Conservation (phyloP, 208 protist genomes). For the Leishmania aethiopica region DNA sequence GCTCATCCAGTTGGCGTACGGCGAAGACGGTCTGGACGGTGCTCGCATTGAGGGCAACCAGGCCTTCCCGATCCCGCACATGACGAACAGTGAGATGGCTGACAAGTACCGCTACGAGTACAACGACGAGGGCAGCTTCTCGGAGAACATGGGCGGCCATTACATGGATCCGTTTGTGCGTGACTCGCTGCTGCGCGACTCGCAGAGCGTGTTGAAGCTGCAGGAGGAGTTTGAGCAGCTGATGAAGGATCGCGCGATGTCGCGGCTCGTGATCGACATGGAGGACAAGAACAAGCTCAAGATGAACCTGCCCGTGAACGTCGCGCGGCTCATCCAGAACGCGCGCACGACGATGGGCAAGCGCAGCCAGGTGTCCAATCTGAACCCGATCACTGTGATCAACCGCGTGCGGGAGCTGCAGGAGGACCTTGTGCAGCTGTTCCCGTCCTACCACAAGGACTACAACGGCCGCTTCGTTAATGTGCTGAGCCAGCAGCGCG, state of each 20-base stretch:
- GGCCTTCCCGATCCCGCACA: slow-evolving; percentile 66
- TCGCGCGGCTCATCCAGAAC: slow-evolving; percentile 96
- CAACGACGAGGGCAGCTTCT: slow-evolving; percentile 75
- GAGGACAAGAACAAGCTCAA: slow-evolving; percentile 68
- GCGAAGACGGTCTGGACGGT: slow-evolving; percentile 99
- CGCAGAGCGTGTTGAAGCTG: slow-evolving; percentile 68
- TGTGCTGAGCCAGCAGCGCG: slow-evolving; percentile 88
- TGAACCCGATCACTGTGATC: slow-evolving; percentile 92
- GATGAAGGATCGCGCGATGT: slow-evolving; percentile 69
- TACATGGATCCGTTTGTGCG: slow-evolving; percentile 91
- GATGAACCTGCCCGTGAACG: slow-evolving; percentile 93
- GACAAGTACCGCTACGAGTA: slow-evolving; percentile 81
- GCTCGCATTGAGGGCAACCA: slow-evolving; percentile 92
- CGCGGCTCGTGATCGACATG: slow-evolving; percentile 73
- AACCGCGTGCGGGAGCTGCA: slow-evolving; percentile 75
- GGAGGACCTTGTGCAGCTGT: slow-evolving; percentile 80
- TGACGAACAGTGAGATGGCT: slow-evolving; percentile 71
- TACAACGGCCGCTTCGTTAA: slow-evolving; percentile 73
- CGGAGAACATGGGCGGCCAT: slow-evolving; percentile 65
- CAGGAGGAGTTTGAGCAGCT: slow-evolving; percentile 94
- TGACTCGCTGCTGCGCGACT: slow-evolving; percentile 82
- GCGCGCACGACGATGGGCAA: slow-evolving; percentile 95
- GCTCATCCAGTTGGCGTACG: slow-evolving; percentile 98
- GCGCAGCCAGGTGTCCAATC: slow-evolving; percentile 83
- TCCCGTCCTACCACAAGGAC: slow-evolving; percentile 78